Evolutionary conservation across 805 yeast genomes (phyloP).

Genomic region (Naumovozyma castellii): DNA sequence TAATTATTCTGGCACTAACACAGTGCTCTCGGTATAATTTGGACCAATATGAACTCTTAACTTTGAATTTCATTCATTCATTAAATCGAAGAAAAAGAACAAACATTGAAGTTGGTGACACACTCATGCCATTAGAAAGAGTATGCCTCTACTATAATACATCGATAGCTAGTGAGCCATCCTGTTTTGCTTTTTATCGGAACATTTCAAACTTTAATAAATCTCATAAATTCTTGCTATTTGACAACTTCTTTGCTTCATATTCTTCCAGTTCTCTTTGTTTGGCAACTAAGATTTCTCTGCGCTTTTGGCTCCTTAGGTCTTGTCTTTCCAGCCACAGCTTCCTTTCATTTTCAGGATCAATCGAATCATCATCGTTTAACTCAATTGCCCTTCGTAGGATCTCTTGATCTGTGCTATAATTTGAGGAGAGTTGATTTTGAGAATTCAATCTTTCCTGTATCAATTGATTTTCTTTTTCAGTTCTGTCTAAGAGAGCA

Average conservation of each 20-base stretch:
- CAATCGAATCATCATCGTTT: slow-evolving; percentile 21
- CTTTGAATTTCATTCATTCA: no score
- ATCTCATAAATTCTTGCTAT: neutral
- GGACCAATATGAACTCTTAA: no score
- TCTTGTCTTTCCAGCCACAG: slow-evolving; percentile 20
- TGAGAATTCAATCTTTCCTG: slow-evolving; percentile 6
- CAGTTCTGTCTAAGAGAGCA: slow-evolving; percentile 9
- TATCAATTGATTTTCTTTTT: slow-evolving; percentile 7
- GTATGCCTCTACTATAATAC: no score
- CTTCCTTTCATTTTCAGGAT: slow-evolving; percentile 17
- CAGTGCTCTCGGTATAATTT: no score
- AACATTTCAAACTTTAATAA: no score
- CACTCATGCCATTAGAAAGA: no score
- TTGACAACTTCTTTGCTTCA: slow-evolving; percentile 14
- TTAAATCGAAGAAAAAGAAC: no score
- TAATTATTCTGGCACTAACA: no score
- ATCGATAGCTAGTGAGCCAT: no score
- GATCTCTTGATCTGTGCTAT: slow-evolving; percentile 20
- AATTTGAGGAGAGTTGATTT: slow-evolving; percentile 10
- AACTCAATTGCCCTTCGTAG: slow-evolving; percentile 14
- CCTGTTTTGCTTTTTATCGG: no score
- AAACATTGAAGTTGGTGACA: no score
- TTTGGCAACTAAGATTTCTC: slow-evolving; percentile 15
- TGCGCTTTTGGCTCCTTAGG: slow-evolving; percentile 12
- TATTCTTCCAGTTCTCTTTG: slow-evolving; percentile 23